These are phyloP conservation scores for Hericium rajendrae DNA, from an alignment of 768 basidiomycete genomes.

Conservation along the genomic window DNA sequence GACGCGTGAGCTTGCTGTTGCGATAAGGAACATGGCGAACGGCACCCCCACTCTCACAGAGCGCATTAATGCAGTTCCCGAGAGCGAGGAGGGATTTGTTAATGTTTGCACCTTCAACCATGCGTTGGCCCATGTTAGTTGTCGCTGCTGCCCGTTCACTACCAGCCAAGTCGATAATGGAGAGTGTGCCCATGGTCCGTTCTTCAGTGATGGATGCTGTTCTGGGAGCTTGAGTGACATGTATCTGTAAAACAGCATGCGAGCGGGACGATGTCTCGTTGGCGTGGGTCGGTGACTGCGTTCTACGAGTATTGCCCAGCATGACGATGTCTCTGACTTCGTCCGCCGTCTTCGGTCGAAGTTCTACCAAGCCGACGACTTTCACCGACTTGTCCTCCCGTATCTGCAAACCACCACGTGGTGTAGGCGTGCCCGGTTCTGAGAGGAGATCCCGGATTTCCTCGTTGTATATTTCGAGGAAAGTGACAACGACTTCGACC, in stretches of 20 bases:
- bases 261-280: conserved; percentile 96
- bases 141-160: conserved; percentile 96
- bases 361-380: conserved; percentile 77
- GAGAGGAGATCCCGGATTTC: conserved; percentile 92
- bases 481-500: conserved; percentile 84
- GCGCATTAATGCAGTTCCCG: conserved; percentile 96
- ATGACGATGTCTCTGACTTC: conserved; percentile 93
- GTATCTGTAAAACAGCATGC: conserved; percentile 95
- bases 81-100: conserved; percentile 97
- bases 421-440: conserved; percentile 52
- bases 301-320: conserved; percentile 78
- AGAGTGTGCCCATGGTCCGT: conserved; percentile 81
- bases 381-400: conserved; percentile 93
- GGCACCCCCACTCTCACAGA: conserved; percentile 88
- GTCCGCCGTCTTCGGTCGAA: conserved; percentile 71
- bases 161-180: conserved; percentile 96
- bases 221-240: conserved; percentile 78
- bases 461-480: conserved; percentile 99
- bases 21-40: conserved; percentile 91
- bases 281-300: conserved; percentile 90
- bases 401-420: conserved; percentile 83
- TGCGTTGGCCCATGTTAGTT: conserved; percentile 93
- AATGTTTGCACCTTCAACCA: conserved; percentile 98
- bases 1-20: conserved; percentile 94
- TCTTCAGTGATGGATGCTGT: conserved; percentile 79